Percentiles rank a stretch among this genome's conserved stretches.
Evolutionary conservation across 148 eudicot genomes (phyloP).

Genomic region (Dysphania ambrosioides): DNA sequence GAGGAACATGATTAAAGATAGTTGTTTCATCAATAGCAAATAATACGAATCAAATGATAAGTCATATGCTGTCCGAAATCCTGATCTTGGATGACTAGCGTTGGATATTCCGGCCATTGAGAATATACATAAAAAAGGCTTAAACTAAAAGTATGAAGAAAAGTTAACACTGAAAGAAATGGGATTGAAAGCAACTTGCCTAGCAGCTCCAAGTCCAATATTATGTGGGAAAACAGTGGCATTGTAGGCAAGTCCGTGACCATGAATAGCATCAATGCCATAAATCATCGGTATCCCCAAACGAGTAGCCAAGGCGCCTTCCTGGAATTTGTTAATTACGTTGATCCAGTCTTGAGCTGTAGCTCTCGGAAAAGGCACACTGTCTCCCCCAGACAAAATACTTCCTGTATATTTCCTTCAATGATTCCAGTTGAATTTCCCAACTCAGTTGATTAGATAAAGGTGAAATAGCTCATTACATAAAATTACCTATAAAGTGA

Average conservation of each 20-base stretch:
- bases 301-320: conserved; percentile 29
- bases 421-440: neutral
- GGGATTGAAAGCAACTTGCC: conserved; percentile 25
- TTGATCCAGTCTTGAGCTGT: conserved; percentile 28
- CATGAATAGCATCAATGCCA: conserved; percentile 40
- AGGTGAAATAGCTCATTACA: neutral
- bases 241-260: conserved; percentile 21
- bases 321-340: conserved; percentile 20
- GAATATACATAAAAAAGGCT: neutral
- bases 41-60: too few relatives aligned
- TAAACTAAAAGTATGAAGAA: neutral
- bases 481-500: conserved; percentile 22
- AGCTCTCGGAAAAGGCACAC: conserved; percentile 19
- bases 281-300: conserved; percentile 34
- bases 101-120: too few relatives aligned
- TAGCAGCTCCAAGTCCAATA: conserved; percentile 38
- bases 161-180: neutral
- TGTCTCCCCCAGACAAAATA: conserved; percentile 33
- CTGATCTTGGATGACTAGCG: too few relatives aligned
- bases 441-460: neutral
- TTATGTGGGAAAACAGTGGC: conserved; percentile 34
- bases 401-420: conserved; percentile 20
- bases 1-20: neutral
- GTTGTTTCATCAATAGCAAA: neutral
- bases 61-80: too few relatives aligned